Evolutionary conservation across 179 eudicot species (phyloP).

Genomic region (Camellia oleifera): DNA sequence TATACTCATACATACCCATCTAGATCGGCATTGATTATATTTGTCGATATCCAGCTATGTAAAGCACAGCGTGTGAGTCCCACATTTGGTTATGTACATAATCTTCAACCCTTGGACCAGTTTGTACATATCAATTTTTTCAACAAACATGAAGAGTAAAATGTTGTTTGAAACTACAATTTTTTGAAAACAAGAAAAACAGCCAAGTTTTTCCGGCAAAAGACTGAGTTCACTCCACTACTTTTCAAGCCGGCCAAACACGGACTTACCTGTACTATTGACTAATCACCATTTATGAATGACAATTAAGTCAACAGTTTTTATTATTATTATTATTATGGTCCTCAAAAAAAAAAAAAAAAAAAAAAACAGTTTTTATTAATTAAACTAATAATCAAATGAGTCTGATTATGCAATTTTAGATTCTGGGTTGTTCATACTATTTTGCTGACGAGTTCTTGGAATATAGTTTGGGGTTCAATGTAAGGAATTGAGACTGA

Average conservation of each 20-base stretch:
- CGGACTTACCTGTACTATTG: constrained; percentile 10
- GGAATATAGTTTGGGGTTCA: too few species aligned
- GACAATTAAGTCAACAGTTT: neutral
- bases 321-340: neutral
- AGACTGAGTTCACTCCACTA: neutral
- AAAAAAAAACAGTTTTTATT: neutral
- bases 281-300: neutral
- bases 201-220: too few species aligned
- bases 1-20: too few species aligned
- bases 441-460: neutral
- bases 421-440: neutral
- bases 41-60: too few species aligned
- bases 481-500: too few species aligned
- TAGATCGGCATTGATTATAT: too few species aligned
- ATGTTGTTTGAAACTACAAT: too few species aligned
- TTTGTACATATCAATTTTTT: neutral
- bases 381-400: neutral
- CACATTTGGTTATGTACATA: neutral
- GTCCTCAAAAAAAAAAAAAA: too few species aligned
- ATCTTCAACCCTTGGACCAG: neutral
- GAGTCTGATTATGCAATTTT: neutral
- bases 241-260: constrained; percentile 10
- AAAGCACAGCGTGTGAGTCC: neutral
- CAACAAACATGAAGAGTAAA: neutral
- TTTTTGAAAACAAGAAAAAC: too few species aligned